A percentile compares a stretch with the other conserved stretches of the same genome.
Evolutionary conservation across 306 rosid genomes (phyloP).

Genomic region (Castanea mollissima): DNA sequence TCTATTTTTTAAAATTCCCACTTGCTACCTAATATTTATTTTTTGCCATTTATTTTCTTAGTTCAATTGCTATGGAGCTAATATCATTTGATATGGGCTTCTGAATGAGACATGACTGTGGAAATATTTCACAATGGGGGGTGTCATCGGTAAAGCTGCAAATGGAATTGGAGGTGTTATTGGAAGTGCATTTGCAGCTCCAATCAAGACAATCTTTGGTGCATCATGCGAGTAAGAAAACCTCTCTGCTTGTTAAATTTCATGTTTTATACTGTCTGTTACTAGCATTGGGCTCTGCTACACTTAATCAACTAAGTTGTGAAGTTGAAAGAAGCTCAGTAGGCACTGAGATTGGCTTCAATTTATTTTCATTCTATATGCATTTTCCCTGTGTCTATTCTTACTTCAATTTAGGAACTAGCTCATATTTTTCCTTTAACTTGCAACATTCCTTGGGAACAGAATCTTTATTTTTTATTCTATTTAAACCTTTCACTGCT

Average conservation of each 20-base stretch:
- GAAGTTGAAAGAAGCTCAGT: neutral
- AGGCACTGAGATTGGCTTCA: too few species aligned
- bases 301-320: neutral
- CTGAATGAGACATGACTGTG: neutral
- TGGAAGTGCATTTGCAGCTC: slow-evolving; percentile 35
- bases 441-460: too few species aligned
- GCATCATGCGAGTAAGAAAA: slow-evolving; percentile 42
- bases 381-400: too few species aligned
- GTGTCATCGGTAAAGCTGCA: slow-evolving; percentile 31
- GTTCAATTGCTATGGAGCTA: neutral
- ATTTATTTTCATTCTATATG: too few species aligned
- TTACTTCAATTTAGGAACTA: too few species aligned
- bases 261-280: neutral
- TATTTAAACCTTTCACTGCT: too few species aligned
- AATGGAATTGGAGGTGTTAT: slow-evolving; percentile 34
- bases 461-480: too few species aligned
- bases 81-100: neutral
- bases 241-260: neutral
- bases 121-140: slow-evolving; percentile 31
- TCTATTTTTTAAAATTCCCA: neutral
- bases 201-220: slow-evolving; percentile 39
- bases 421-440: too few species aligned
- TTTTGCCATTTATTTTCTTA: neutral
- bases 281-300: neutral
- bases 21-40: neutral